Conservation (phyloP, 768 basidiomycete genomes). For the Suillus weaverae region DNA sequence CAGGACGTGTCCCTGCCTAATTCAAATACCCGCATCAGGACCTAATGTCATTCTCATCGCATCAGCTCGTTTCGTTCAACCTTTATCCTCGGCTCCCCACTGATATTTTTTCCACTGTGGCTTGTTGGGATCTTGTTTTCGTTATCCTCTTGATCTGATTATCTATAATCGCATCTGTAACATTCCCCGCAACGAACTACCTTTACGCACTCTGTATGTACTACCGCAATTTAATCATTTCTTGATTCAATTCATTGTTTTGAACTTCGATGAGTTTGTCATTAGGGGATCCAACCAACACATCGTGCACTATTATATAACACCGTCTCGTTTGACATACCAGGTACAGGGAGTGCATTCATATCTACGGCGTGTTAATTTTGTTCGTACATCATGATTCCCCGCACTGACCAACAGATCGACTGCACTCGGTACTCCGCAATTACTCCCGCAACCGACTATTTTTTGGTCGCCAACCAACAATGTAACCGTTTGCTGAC, state of each 20-base stretch:
- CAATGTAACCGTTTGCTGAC: background rate
- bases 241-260: background rate
- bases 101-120: constrained; percentile 8
- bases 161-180: constrained; percentile 28
- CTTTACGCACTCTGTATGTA: constrained; percentile 18
- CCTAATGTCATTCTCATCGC: constrained; percentile 17
- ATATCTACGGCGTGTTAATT: background rate
- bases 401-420: background rate
- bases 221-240: constrained; percentile 1
- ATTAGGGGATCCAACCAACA: background rate
- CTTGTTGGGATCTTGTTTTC: background rate
- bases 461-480: background rate
- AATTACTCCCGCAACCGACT: background rate
- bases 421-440: background rate
- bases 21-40: constrained; percentile 23
- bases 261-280: background rate
- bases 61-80: background rate
- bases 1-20: constrained; percentile 12
- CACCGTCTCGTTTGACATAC: background rate
- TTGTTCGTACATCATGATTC: too few species aligned
- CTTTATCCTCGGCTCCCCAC: constrained; percentile 8
- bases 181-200: constrained; percentile 16
- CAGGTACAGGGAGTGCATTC: background rate
- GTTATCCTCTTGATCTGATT: constrained; percentile 1
- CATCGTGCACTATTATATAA: background rate